Conservation (phyloP, 2,329 filamentous ascomycete genomes). For the Chrysosporium keratinophilum region DNA sequence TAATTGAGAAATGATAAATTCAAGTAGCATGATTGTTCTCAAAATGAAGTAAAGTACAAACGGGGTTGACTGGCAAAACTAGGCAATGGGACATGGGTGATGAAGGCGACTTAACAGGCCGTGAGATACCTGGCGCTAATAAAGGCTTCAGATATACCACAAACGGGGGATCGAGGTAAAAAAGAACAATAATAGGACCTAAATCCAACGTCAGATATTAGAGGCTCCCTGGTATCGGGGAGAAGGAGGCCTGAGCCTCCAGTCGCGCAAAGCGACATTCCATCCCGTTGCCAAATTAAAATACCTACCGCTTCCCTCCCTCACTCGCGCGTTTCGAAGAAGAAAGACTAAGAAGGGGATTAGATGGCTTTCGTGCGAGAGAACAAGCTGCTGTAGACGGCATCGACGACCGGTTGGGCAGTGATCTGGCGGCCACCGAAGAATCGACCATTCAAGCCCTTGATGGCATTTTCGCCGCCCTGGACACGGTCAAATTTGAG, state of each 20-base stretch:
- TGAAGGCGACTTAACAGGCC: neutral
- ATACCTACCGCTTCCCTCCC: slow-evolving; percentile 23
- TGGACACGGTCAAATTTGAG: slow-evolving; percentile 95
- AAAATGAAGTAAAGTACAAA: neutral
- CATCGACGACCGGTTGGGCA: slow-evolving; percentile 91
- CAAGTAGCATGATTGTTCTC: neutral
- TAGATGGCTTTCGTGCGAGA: slow-evolving; percentile 73
- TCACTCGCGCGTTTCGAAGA: neutral
- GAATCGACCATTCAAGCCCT: slow-evolving; percentile 90
- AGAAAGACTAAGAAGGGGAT: slow-evolving; percentile 18
- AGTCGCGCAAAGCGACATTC: neutral
- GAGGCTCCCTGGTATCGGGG: neutral
- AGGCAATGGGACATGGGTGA: neutral
- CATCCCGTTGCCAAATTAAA: slow-evolving; percentile 14
- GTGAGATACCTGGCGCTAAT: neutral
- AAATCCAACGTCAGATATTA: slow-evolving; percentile 11
- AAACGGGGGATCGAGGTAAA: neutral
- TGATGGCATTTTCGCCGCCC: slow-evolving; percentile 94
- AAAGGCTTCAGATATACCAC: neutral
- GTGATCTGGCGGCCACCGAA: slow-evolving; percentile 91
- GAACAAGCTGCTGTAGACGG: slow-evolving; percentile 96
- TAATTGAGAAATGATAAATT: neutral
- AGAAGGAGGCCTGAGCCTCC: neutral
- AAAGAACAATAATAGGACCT: slow-evolving; percentile 3
- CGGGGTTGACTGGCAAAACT: neutral